Evolutionary conservation across 1,139 yeast genomes (phyloP).

Genomic region (Scheffersomyces segobiensis): DNA sequence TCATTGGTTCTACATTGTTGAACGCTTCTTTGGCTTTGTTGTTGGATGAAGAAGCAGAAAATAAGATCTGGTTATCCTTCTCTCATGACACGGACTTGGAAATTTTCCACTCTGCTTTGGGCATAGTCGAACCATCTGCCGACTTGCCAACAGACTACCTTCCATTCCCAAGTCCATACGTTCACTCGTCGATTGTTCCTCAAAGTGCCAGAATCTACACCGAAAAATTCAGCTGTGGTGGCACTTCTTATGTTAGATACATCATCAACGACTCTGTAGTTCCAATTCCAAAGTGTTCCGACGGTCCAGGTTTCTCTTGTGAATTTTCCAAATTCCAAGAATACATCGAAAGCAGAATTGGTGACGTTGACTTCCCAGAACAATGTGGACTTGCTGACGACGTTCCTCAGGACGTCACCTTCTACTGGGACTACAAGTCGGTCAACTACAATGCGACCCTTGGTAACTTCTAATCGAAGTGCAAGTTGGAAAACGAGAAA

Average conservation of each 20-base stretch:
- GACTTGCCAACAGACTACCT: slow-evolving; percentile 30
- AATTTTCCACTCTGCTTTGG: slow-evolving; percentile 51
- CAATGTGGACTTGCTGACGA: slow-evolving; percentile 26
- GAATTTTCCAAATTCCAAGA: slow-evolving; percentile 39
- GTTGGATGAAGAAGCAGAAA: slow-evolving; percentile 22
- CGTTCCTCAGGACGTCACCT: slow-evolving; percentile 10
- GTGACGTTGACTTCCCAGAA: slow-evolving; percentile 23
- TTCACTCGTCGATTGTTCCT: slow-evolving; percentile 50
- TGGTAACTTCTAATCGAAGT: not conserved
- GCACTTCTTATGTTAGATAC: slow-evolving; percentile 46
- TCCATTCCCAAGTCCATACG: slow-evolving; percentile 44
- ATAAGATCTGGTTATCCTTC: slow-evolving; percentile 48
- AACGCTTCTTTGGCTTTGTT: slow-evolving; percentile 32
- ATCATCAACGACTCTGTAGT: slow-evolving; percentile 58
- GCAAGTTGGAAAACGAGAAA: not conserved
- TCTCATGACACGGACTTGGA: slow-evolving; percentile 62
- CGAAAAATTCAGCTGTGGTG: slow-evolving; percentile 47
- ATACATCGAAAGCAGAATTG: slow-evolving; percentile 33
- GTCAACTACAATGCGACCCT: slow-evolving; percentile 5
- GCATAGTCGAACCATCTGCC: slow-evolving; percentile 40
- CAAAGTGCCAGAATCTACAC: slow-evolving; percentile 56
- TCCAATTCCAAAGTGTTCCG: slow-evolving; percentile 50
- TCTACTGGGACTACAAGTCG: slow-evolving; percentile 14
- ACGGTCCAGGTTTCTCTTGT: slow-evolving; percentile 63
- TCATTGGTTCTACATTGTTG: slow-evolving; percentile 31